phyloP scores from a whole-genome alignment of 2,329 filamentous ascomycete species.

The Triangularia verruculosa region DNA sequence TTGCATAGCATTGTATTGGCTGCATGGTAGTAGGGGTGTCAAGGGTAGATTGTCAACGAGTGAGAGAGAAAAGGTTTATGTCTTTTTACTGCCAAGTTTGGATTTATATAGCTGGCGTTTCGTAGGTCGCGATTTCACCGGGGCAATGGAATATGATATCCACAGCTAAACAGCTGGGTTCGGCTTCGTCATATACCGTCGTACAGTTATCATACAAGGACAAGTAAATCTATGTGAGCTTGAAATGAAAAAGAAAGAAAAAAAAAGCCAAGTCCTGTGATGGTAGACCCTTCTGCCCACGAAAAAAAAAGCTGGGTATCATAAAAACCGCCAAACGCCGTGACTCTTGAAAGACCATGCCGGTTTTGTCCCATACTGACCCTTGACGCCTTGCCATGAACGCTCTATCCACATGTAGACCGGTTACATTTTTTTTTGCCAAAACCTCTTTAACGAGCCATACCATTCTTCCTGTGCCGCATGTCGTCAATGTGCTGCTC shows the following conservation, averaged over 20 bases:
- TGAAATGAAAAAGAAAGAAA: background rate
- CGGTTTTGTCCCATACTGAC: background rate
- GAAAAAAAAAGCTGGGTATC: constrained; percentile 18
- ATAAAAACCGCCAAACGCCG: background rate
- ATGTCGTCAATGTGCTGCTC: constrained; percentile 30
- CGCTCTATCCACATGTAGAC: background rate
- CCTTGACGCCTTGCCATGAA: background rate
- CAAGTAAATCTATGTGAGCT: background rate
- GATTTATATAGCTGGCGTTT: constrained; percentile 13
- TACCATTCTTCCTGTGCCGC: constrained; percentile 26
- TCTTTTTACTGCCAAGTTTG: constrained; percentile 1
- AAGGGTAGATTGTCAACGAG: background rate
- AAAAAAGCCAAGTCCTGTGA: background rate
- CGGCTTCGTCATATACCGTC: background rate
- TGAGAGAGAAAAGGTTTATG: background rate
- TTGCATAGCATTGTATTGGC: constrained; percentile 9
- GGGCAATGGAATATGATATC: background rate
- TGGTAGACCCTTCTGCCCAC: background rate
- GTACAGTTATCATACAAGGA: background rate
- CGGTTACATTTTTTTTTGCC: background rate
- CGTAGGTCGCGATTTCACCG: background rate
- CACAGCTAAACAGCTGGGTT: background rate
- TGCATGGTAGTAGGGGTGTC: constrained; percentile 4
- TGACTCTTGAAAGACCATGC: background rate
- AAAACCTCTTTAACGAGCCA: constrained; percentile 13